phyloP scores from a whole-genome alignment of 108 stramenopile species.

The Fistulifera solaris region DNA sequence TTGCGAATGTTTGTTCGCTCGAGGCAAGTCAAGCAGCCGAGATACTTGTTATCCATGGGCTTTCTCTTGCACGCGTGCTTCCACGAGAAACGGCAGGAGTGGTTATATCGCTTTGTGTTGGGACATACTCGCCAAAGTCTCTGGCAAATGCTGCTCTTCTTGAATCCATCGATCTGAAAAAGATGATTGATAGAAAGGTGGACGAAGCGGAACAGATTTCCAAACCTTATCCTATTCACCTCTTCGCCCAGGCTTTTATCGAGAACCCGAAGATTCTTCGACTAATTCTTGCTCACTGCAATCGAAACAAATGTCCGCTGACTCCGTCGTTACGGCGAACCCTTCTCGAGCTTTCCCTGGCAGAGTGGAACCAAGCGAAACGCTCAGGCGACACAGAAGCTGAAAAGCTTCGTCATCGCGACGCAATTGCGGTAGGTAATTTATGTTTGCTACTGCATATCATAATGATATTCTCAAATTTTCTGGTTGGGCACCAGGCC shows the following conservation, averaged over 20 bases:
- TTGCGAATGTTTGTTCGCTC: constrained; percentile 71
- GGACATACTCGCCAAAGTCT: constrained; percentile 56
- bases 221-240: constrained; percentile 65
- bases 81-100: constrained; percentile 77
- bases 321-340: constrained; percentile 66
- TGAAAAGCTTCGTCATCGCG: constrained; percentile 59
- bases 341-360: constrained; percentile 70
- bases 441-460: not conserved
- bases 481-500: constrained; percentile 5
- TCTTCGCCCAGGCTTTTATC: constrained; percentile 72
- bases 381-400: constrained; percentile 58
- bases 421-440: constrained; percentile 55
- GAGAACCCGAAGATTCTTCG: constrained; percentile 78
- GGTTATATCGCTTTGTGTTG: constrained; percentile 76
- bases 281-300: constrained; percentile 72
- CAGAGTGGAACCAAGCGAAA: constrained; percentile 77
- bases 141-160: constrained; percentile 45
- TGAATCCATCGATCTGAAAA: constrained; percentile 21
- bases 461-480: not conserved
- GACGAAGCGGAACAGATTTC: constrained; percentile 24
- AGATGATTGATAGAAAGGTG: constrained; percentile 20
- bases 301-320: constrained; percentile 60
- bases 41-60: constrained; percentile 59
- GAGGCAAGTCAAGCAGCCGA: constrained; percentile 67
- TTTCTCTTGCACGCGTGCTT: constrained; percentile 52